phyloP scores from a whole-genome alignment of 768 basidiomycete genomes.

The Bullera alba region DNA sequence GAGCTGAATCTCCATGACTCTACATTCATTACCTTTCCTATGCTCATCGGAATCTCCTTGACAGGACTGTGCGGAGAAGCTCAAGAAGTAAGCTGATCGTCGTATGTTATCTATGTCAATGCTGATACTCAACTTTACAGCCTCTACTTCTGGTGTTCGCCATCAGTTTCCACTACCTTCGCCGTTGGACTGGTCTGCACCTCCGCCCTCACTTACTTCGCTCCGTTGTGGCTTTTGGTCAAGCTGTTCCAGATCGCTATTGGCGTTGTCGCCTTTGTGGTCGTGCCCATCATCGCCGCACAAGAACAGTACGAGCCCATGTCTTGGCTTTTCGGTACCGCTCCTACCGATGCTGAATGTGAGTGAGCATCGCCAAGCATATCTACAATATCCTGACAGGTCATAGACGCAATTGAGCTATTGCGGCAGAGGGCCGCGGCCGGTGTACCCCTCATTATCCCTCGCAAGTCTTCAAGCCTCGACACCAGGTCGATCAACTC shows the following conservation, averaged over 20 bases:
- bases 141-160: conserved; percentile 14
- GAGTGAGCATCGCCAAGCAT: not conserved
- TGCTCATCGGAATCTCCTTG: not conserved
- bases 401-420: conserved; percentile 10
- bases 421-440: conserved; percentile 4
- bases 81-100: conserved; percentile 11
- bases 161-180: conserved; percentile 7
- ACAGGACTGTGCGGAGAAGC: conserved; percentile 20
- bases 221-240: conserved; percentile 8
- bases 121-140: conserved; percentile 1
- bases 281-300: conserved; percentile 16
- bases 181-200: conserved; percentile 1
- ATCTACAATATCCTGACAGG: not conserved
- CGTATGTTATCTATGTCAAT: not conserved
- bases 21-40: not conserved
- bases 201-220: conserved; percentile 4
- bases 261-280: conserved; percentile 13
- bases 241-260: conserved; percentile 14
- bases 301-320: conserved; percentile 19
- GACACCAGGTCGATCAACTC: not conserved
- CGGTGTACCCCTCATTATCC: not conserved
- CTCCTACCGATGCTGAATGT: conserved; percentile 11
- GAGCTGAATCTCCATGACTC: no score
- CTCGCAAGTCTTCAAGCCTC: not conserved
- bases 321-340: conserved; percentile 9